These are phyloP conservation scores for Trapa incisa DNA, from an alignment of 345 rosid genomes.

Conservation along the genomic window DNA sequence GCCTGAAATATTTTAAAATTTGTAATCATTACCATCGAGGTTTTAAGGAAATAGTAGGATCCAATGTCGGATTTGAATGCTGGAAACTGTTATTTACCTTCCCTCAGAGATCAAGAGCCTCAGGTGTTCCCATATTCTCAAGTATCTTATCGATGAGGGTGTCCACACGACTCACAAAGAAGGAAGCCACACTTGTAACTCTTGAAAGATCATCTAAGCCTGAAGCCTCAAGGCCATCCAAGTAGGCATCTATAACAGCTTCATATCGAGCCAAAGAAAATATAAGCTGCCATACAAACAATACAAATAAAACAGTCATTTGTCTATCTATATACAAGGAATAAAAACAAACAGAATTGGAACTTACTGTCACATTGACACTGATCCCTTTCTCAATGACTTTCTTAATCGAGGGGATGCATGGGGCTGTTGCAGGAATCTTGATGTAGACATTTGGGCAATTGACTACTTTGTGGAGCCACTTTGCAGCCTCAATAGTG, in stretches of 20 bases:
- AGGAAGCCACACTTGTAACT: conserved; percentile 96
- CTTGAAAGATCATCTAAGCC: conserved; percentile 81
- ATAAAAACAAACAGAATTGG: neutral
- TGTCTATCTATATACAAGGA: neutral
- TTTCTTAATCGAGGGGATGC: conserved; percentile 84
- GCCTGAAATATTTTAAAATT: conserved; percentile 35
- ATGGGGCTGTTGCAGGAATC: conserved; percentile 91
- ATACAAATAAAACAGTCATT: neutral
- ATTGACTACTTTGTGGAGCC: conserved; percentile 71
- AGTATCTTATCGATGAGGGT: conserved; percentile 92
- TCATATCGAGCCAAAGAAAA: conserved; percentile 89
- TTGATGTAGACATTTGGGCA: conserved; percentile 87
- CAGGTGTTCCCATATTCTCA: conserved; percentile 82
- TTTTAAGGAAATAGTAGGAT: neutral
- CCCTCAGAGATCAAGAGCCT: conserved; percentile 92
- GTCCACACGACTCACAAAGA: conserved; percentile 96
- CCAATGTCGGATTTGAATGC: neutral
- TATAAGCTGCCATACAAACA: conserved; percentile 51
- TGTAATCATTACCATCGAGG: neutral
- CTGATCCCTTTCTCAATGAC: conserved; percentile 81
- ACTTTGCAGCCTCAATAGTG: conserved; percentile 84
- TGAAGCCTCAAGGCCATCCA: conserved; percentile 98
- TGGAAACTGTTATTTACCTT: conserved; percentile 34
- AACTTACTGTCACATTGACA: conserved; percentile 88
- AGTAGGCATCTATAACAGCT: conserved; percentile 90